Evolutionary conservation across 164 flowering plant species (phyloP).

Genomic region (Vitis labrusca): DNA sequence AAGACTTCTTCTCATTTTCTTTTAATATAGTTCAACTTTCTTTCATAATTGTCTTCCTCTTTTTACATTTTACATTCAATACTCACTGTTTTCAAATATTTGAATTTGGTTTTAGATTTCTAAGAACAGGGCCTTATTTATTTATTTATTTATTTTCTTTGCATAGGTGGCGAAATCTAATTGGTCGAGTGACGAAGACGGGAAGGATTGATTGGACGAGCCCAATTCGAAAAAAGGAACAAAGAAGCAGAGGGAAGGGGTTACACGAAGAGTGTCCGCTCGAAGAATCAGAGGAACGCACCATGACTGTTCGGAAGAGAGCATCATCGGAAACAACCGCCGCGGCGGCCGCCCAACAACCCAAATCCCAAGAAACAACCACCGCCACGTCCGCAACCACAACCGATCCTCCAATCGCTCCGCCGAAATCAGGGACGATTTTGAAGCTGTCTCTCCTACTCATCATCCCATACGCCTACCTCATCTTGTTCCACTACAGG

Average conservation of each 20-base stretch:
- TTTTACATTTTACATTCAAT: too few species aligned
- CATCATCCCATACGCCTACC: slow-evolving; percentile 51
- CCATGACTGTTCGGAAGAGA: too few species aligned
- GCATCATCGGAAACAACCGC: background rate
- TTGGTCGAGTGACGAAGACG: background rate
- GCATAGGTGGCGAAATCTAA: slow-evolving; percentile 1
- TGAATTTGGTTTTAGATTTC: too few species aligned
- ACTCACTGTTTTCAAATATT: too few species aligned
- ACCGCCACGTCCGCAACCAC: background rate
- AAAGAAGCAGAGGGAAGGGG: too few species aligned
- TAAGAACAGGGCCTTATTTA: too few species aligned
- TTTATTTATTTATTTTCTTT: background rate
- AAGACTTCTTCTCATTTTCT: too few species aligned
- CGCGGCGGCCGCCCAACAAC: background rate
- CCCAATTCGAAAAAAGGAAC: background rate
- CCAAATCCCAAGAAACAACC: background rate
- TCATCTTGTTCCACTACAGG: slow-evolving; percentile 53
- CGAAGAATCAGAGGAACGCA: too few species aligned
- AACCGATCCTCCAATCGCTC: slow-evolving; percentile 41
- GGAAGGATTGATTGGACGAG: too few species aligned
- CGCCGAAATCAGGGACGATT: slow-evolving; percentile 45
- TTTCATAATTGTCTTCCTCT: too few species aligned
- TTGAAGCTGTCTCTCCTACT: slow-evolving; percentile 40
- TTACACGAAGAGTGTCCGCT: too few species aligned
- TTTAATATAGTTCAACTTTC: too few species aligned